Conservation (phyloP, 2,329 filamentous ascomycete species). For the Aaosphaeria pasadenensis region DNA sequence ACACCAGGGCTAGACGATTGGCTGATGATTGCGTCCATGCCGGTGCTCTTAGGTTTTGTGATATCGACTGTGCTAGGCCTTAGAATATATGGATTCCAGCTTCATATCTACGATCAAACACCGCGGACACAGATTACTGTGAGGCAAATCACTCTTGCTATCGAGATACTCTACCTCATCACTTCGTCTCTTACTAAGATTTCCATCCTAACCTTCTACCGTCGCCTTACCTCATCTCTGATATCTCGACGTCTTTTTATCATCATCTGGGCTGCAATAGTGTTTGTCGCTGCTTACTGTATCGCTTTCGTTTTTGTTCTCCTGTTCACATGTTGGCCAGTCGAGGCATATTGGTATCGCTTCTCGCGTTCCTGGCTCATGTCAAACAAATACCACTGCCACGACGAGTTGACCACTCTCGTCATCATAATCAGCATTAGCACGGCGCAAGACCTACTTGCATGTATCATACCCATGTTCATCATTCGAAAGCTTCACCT, state of each 20-base stretch:
- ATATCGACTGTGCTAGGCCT: conserved; percentile 16
- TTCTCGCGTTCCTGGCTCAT: conserved; percentile 32
- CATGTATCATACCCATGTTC: conserved; percentile 31
- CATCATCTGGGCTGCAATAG: conserved; percentile 36
- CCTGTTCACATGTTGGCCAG: conserved; percentile 37
- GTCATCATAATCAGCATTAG: conserved; percentile 39
- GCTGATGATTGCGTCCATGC: conserved; percentile 43
- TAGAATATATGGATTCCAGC: conserved; percentile 28
- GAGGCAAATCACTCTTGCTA: conserved; percentile 27
- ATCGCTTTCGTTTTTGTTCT: conserved; percentile 36
- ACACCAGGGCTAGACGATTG: conserved; percentile 49
- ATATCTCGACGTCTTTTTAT: conserved; percentile 35
- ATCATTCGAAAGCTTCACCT: conserved; percentile 27
- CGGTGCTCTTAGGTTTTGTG: conserved; percentile 28
- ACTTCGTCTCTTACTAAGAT: conserved; percentile 29
- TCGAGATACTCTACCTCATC: conserved; percentile 30
- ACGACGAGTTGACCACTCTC: conserved; percentile 38
- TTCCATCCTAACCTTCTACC: conserved; percentile 41
- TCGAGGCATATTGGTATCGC: conserved; percentile 40
- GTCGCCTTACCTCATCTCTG: conserved; percentile 36
- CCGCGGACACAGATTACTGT: conserved; percentile 12
- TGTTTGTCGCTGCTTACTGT: conserved; percentile 37
- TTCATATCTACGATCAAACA: conserved; percentile 33
- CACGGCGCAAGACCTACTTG: conserved; percentile 31
- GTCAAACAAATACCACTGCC: conserved; percentile 32